These are phyloP conservation scores for Penicillium ucsense DNA, from an alignment of 495 filamentous ascomycete species.

Conservation along the genomic window DNA sequence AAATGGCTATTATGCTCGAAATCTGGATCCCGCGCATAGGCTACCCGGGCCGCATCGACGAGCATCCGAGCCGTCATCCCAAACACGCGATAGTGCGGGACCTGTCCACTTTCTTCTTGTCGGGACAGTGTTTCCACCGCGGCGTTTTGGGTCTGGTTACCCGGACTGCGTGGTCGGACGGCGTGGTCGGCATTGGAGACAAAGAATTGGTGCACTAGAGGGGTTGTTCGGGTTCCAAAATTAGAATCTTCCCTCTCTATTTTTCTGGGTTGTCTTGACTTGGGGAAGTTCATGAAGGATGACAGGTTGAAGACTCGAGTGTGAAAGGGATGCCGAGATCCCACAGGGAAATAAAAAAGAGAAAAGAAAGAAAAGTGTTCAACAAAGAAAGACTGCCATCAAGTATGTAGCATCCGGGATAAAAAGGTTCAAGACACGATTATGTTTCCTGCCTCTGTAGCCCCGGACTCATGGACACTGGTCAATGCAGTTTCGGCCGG, in stretches of 20 bases:
- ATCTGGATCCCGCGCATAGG: conserved; percentile 70
- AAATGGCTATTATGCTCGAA: conserved; percentile 74
- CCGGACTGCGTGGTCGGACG: conserved; percentile 38
- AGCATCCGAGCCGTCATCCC: conserved; percentile 87
- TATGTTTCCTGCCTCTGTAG: too few species aligned
- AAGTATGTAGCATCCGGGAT: too few species aligned
- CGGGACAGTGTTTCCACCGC: conserved; percentile 30
- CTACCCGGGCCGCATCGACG: conserved; percentile 75
- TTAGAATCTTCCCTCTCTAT: neutral
- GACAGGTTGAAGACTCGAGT: too few species aligned
- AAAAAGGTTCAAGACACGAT: too few species aligned
- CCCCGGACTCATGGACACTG: too few species aligned
- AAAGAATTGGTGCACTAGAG: conserved; percentile 74
- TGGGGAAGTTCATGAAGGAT: too few species aligned
- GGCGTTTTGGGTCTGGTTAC: conserved; percentile 9
- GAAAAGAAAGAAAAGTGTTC: too few species aligned
- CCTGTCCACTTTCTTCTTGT: conserved; percentile 28
- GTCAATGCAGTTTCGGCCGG: too few species aligned
- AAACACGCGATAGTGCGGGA: conserved; percentile 66
- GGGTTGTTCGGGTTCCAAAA: neutral
- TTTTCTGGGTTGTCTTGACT: neutral
- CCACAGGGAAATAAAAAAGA: too few species aligned
- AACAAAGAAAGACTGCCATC: too few species aligned
- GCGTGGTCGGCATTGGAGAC: conserved; percentile 51
- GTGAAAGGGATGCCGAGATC: too few species aligned